These are phyloP conservation scores for Fusarium marasasianum DNA, from an alignment of 2,329 filamentous ascomycete genomes.

Conservation along the genomic window DNA sequence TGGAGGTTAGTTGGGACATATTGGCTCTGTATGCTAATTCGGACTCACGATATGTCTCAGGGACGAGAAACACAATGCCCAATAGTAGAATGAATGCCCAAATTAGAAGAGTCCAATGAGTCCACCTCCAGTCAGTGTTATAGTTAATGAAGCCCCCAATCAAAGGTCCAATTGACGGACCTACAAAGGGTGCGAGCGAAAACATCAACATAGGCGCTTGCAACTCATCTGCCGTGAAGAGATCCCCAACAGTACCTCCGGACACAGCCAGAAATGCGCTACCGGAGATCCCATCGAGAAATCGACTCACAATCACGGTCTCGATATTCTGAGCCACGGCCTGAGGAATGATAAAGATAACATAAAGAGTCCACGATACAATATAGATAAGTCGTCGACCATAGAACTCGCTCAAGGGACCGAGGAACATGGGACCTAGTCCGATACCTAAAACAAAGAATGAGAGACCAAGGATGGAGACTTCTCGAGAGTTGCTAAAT, in stretches of 20 bases:
- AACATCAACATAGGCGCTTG: conserved; percentile 87
- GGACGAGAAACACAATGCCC: conserved; percentile 76
- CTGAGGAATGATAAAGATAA: conserved; percentile 83
- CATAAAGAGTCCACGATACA: conserved; percentile 75
- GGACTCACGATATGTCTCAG: conserved; percentile 81
- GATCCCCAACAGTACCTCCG: conserved; percentile 85
- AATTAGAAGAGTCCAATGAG: conserved; percentile 85
- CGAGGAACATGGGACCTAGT: conserved; percentile 70
- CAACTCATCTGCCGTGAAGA: conserved; percentile 75
- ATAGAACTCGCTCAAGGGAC: conserved; percentile 79
- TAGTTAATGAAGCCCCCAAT: conserved; percentile 86
- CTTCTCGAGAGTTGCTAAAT: conserved; percentile 74
- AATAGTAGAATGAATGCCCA: conserved; percentile 75
- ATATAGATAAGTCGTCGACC: conserved; percentile 85
- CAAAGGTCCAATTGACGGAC: conserved; percentile 68
- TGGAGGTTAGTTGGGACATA: neutral
- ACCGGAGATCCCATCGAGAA: conserved; percentile 78
- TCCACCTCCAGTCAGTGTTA: conserved; percentile 79
- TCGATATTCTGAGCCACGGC: conserved; percentile 84
- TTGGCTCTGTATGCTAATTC: neutral
- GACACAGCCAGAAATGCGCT: conserved; percentile 77
- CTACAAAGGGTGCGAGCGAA: conserved; percentile 70
- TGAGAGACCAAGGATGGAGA: conserved; percentile 83
- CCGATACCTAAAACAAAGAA: conserved; percentile 81
- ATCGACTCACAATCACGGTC: conserved; percentile 80